Evolutionary conservation across 768 basidiomycete genomes (phyloP).

Genomic region (Macrolepiota fuliginosa): DNA sequence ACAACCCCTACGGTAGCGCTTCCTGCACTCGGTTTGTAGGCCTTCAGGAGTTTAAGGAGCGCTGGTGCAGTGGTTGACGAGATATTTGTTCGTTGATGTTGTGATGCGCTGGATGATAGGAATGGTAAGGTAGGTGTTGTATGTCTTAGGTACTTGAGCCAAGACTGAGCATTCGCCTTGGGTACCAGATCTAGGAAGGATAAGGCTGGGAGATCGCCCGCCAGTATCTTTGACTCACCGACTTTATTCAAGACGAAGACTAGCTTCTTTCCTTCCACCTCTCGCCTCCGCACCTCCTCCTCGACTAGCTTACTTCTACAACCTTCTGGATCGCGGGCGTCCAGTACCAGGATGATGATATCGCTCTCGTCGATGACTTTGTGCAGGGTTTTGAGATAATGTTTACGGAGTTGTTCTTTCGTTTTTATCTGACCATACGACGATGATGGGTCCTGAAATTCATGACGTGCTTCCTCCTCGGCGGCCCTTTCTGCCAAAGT

Average conservation of each 20-base stretch:
- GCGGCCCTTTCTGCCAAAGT: constrained; percentile 54
- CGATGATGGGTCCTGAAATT: constrained; percentile 31
- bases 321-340: constrained; percentile 94
- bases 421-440: constrained; percentile 40
- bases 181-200: constrained; percentile 76
- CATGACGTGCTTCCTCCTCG: constrained; percentile 23
- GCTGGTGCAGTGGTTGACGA: constrained; percentile 75
- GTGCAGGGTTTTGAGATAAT: constrained; percentile 78
- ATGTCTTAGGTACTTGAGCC: constrained; percentile 91
- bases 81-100: constrained; percentile 77
- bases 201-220: neutral
- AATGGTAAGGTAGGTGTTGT: constrained; percentile 93
- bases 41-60: constrained; percentile 80
- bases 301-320: constrained; percentile 91
- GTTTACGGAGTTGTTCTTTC: constrained; percentile 66
- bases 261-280: constrained; percentile 86
- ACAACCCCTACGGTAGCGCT: constrained; percentile 88
- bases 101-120: constrained; percentile 72
- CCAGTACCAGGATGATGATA: constrained; percentile 85
- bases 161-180: constrained; percentile 79
- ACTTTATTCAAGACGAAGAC: constrained; percentile 97
- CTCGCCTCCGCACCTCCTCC: constrained; percentile 85
- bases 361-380: constrained; percentile 95
- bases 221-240: constrained; percentile 47
- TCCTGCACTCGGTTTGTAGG: constrained; percentile 69